A percentile compares a stretch with the other conserved stretches of the same genome.
Evolutionary conservation across 176 grass and related monocot genomes (phyloP).

Genomic region (Eragrostis curvula): DNA sequence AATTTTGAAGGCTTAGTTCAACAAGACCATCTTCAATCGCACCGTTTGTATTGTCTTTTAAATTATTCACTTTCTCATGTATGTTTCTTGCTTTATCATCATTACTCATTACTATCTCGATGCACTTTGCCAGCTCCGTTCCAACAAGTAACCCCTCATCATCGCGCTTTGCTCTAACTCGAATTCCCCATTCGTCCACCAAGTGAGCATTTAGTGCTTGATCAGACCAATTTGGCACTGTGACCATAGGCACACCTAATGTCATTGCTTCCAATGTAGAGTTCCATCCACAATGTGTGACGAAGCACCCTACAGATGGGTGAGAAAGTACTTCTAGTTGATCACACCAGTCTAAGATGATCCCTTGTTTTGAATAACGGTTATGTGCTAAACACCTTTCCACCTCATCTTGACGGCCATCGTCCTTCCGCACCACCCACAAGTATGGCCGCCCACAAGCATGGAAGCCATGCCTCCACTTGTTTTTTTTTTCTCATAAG

Average conservation of each 20-base stretch:
- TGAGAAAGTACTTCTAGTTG: conserved; percentile 35
- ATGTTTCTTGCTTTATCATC: not conserved
- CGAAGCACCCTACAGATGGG: conserved; percentile 49
- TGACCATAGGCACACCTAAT: conserved; percentile 30
- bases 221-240: conserved; percentile 33
- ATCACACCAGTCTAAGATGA: conserved; percentile 47
- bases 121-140: conserved; percentile 12
- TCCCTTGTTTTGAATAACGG: not conserved
- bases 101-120: not conserved
- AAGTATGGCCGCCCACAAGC: conserved; percentile 5
- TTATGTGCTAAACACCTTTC: not conserved
- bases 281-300: conserved; percentile 73
- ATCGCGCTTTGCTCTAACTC: not conserved
- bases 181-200: conserved; percentile 26
- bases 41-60: not conserved
- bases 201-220: conserved; percentile 32
- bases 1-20: not conserved
- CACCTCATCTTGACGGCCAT: conserved; percentile 16
- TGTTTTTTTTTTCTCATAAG: not conserved
- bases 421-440: conserved; percentile 32
- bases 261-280: conserved; percentile 39
- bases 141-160: not conserved
- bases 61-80: fast-evolving
- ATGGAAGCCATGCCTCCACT: conserved; percentile 16
- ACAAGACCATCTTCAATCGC: too few species aligned